Percentiles rank a stretch among this genome's conserved stretches.
Evolutionary conservation across 257 asterid species (phyloP).

Genomic region (Petunia secreta): DNA sequence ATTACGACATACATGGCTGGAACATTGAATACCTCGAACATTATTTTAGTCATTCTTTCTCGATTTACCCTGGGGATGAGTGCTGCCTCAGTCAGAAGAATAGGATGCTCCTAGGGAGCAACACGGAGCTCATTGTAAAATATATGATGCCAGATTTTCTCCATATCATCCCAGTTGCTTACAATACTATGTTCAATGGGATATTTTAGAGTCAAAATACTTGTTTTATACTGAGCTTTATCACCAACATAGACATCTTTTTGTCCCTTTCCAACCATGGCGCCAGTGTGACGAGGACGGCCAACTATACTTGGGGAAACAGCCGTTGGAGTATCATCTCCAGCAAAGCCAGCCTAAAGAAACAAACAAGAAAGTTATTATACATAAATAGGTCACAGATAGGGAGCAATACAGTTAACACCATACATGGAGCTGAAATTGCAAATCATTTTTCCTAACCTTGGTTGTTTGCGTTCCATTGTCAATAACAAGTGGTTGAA

Average conservation of each 20-base stretch:
- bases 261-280: conserved; percentile 6
- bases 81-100: conserved; percentile 13
- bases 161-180: conserved; percentile 4
- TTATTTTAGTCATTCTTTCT: too few relatives aligned
- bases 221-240: background rate
- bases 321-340: conserved; percentile 18
- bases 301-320: conserved; percentile 14
- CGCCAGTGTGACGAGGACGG: background rate
- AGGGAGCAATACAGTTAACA: too few relatives aligned
- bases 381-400: background rate
- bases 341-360: conserved; percentile 24
- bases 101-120: conserved; percentile 16
- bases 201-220: conserved; percentile 19
- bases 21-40: too few relatives aligned
- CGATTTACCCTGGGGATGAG: conserved; percentile 19
- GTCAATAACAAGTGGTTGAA: conserved; percentile 17
- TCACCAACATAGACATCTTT: conserved; percentile 22
- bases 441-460: background rate
- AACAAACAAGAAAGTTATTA: background rate
- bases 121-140: too few relatives aligned
- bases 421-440: background rate
- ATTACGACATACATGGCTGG: conserved; percentile 27
- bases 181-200: conserved; percentile 20
- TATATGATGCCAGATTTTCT: background rate
- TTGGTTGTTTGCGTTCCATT: background rate